These are phyloP conservation scores for Solanum sejunctum DNA, from an alignment of 257 asterid genomes.

Conservation along the genomic window DNA sequence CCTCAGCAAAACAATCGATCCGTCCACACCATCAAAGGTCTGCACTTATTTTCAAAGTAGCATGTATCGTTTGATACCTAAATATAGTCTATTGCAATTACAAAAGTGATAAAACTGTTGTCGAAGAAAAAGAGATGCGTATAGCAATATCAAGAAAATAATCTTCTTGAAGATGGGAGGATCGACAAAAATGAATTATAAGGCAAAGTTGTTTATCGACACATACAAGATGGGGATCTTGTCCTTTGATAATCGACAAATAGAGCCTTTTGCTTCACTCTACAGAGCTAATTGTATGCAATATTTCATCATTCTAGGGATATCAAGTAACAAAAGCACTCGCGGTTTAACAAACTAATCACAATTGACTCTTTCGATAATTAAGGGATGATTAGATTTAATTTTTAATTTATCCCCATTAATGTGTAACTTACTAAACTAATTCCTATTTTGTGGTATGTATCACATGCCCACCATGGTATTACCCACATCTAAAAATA, in stretches of 20 bases:
- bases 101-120: no score
- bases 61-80: no score
- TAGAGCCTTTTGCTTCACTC: constrained; percentile 1
- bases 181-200: constrained; percentile 45
- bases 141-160: constrained; percentile 58
- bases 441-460: no score
- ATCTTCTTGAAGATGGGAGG: constrained; percentile 72
- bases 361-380: not conserved
- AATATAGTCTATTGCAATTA: no score
- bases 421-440: no score
- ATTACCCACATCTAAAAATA: no score
- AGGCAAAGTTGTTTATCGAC: constrained; percentile 52
- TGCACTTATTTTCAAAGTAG: no score
- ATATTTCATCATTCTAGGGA: not conserved
- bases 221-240: constrained; percentile 91
- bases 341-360: not conserved
- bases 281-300: not conserved
- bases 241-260: constrained; percentile 92
- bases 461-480: no score
- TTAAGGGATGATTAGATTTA: no score
- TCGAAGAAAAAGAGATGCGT: constrained; percentile 12
- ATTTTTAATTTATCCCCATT: no score
- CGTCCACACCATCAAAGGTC: no score
- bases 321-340: not conserved
- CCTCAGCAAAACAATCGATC: no score